A percentile compares a stretch with the other conserved stretches of the same genome.
phyloP scores from a whole-genome alignment of 2,329 filamentous ascomycete genomes.

The Tothia fuscella region DNA sequence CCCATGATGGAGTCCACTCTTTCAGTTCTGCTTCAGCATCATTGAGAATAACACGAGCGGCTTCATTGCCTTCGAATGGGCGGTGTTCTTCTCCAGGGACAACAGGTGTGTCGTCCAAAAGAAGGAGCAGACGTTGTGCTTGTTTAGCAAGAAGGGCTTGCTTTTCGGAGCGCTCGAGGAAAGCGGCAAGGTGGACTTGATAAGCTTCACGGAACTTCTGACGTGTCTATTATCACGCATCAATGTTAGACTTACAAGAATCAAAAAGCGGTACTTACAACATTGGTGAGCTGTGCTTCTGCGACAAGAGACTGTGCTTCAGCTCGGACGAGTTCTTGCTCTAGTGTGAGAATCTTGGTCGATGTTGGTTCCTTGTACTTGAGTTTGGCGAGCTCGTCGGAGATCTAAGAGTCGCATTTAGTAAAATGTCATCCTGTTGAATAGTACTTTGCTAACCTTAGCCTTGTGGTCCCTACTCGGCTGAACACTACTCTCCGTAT shows the following conservation, averaged over 20 bases:
- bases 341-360: conserved; percentile 66
- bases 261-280: conserved; percentile 55
- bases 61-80: conserved; percentile 52
- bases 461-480: conserved; percentile 76
- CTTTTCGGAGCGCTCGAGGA: conserved; percentile 94
- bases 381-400: conserved; percentile 82
- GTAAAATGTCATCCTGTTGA: neutral
- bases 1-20: conserved; percentile 6
- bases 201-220: conserved; percentile 95
- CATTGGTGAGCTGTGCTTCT: conserved; percentile 90
- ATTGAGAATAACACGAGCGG: conserved; percentile 76
- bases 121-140: conserved; percentile 68
- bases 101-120: conserved; percentile 81
- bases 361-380: conserved; percentile 88
- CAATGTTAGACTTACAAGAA: conserved; percentile 14
- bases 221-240: too few species aligned
- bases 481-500: conserved; percentile 92
- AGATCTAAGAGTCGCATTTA: conserved; percentile 38
- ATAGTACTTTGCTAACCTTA: conserved; percentile 38
- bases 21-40: conserved; percentile 78
- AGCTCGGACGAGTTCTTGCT: conserved; percentile 91
- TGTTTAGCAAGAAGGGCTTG: conserved; percentile 90
- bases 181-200: conserved; percentile 73
- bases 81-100: conserved; percentile 70
- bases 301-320: conserved; percentile 94